Conservation (phyloP, 176 grass and related monocot genomes). For the Hsuehochloa calcarea region DNA sequence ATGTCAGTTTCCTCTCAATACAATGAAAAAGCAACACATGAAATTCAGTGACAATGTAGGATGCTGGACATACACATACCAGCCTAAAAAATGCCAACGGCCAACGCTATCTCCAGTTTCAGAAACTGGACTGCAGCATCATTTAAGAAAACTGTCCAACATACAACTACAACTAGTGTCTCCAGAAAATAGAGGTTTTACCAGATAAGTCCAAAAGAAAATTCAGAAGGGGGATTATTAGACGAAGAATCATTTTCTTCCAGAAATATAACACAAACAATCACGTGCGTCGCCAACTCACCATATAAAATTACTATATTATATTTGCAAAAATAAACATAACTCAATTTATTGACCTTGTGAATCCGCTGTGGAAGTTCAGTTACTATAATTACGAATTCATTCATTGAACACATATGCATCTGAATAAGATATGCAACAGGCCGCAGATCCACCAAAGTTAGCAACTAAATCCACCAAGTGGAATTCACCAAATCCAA, state of each 20-base stretch:
- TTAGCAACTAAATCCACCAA: neutral
- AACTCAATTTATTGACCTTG: neutral
- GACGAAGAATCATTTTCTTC: neutral
- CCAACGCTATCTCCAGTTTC: neutral
- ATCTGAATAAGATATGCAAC: neutral
- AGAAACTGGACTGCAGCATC: neutral
- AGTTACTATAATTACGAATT: neutral
- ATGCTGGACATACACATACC: neutral
- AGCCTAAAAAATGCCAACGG: neutral
- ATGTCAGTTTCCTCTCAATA: neutral
- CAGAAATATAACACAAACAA: neutral
- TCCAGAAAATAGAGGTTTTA: neutral
- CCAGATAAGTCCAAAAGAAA: neutral
- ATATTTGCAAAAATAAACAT: neutral
- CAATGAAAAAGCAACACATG: neutral
- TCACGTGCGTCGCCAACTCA: neutral
- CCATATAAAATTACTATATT: neutral
- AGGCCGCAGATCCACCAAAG: neutral
- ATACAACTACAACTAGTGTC: neutral
- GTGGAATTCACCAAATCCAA: neutral
- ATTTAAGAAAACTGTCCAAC: neutral
- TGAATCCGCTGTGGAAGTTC: neutral
- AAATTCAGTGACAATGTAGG: neutral
- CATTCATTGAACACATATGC: neutral
- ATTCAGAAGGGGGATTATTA: neutral